Conservation (phyloP, 495 filamentous ascomycete species). For the Talaromyces trachyspermus region DNA sequence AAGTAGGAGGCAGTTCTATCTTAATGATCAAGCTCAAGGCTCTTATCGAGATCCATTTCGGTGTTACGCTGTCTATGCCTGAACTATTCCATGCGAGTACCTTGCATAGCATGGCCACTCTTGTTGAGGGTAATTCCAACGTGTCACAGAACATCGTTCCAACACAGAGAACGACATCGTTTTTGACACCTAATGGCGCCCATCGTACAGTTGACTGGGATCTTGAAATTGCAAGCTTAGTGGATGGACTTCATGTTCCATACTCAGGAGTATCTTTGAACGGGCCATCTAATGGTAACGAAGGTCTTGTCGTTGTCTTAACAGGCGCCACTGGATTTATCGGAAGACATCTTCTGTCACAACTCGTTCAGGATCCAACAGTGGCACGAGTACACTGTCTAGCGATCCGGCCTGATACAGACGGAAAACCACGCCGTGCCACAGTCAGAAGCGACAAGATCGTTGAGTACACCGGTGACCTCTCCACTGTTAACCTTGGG, state of each 20-base stretch:
- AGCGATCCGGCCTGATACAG: conserved; percentile 14
- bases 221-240: not conserved
- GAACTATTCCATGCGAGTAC: conserved; percentile 31
- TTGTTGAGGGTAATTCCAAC: not conserved
- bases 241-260: not conserved
- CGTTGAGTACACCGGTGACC: conserved; percentile 29
- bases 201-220: conserved; percentile 14
- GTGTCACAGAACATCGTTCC: not conserved
- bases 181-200: not conserved
- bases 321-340: conserved; percentile 32
- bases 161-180: not conserved
- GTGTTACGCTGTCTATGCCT: conserved; percentile 16
- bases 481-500: conserved; percentile 25
- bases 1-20: conserved; percentile 31
- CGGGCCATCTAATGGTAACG: not conserved
- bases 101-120: conserved; percentile 23
- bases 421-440: not conserved
- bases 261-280: not conserved
- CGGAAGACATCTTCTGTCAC: conserved; percentile 20
- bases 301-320: conserved; percentile 14
- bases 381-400: conserved; percentile 25
- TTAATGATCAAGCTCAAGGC: conserved; percentile 24
- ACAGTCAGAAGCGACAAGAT: conserved; percentile 19
- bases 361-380: conserved; percentile 14
- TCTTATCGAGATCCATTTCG: conserved; percentile 17